These are phyloP conservation scores for Boletus semigastroideus DNA, from an alignment of 1,284 basidiomycete species.

Conservation along the genomic window DNA sequence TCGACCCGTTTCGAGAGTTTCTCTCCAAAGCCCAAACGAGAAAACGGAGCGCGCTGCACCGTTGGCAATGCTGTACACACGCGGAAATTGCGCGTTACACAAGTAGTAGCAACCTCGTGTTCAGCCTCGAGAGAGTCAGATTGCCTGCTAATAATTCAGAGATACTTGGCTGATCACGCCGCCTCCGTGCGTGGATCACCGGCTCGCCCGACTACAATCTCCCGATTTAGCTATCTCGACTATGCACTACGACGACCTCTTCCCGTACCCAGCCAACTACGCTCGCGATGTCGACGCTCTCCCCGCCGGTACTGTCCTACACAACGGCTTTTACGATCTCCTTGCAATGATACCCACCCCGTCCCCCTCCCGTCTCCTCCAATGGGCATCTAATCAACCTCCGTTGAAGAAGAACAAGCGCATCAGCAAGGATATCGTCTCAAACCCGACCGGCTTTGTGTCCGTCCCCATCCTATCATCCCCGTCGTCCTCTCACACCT, in stretches of 20 bases:
- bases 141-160: constrained; percentile 4
- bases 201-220: not conserved
- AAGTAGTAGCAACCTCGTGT: constrained; percentile 37
- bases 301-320: constrained; percentile 49
- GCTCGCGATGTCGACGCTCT: constrained; percentile 36
- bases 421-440: constrained; percentile 86
- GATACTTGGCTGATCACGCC: not conserved
- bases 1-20: constrained; percentile 12
- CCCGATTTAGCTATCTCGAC: constrained; percentile 8
- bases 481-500: constrained; percentile 19
- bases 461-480: constrained; percentile 44
- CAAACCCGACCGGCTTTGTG: constrained; percentile 82
- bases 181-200: constrained; percentile 3
- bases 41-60: constrained; percentile 16
- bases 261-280: constrained; percentile 44
- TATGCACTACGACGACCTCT: not conserved
- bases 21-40: not conserved
- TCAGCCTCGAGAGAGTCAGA: constrained; percentile 5
- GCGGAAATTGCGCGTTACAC: constrained; percentile 42
- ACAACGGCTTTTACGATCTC: constrained; percentile 87
- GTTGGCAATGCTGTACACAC: constrained; percentile 33
- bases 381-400: constrained; percentile 45
- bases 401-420: constrained; percentile 55
- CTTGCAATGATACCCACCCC: constrained; percentile 75
- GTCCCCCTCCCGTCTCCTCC: constrained; percentile 56